Evolutionary conservation across 768 basidiomycete genomes (phyloP).

Genomic region (Crepidotus variabilis): DNA sequence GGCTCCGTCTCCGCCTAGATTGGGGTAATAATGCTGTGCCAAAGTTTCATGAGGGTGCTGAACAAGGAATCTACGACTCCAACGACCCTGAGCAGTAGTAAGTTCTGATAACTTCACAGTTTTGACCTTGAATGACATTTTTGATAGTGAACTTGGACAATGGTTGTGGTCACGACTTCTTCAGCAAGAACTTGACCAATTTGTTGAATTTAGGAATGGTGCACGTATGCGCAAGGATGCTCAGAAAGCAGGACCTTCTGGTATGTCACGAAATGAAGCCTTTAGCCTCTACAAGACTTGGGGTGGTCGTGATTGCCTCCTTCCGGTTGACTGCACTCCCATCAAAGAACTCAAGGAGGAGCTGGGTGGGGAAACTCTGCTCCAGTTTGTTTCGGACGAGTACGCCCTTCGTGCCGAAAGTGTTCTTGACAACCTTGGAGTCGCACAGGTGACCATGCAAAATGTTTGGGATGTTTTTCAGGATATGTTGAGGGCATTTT

Average conservation of each 20-base stretch:
- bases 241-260: slow-evolving; percentile 17
- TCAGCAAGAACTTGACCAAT: slow-evolving; percentile 9
- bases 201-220: slow-evolving; percentile 16
- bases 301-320: slow-evolving; percentile 25
- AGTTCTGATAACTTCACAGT: slow-evolving; percentile 9
- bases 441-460: slow-evolving; percentile 15
- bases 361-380: slow-evolving; percentile 25
- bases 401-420: slow-evolving; percentile 18
- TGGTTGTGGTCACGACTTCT: slow-evolving; percentile 16
- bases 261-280: slow-evolving; percentile 19
- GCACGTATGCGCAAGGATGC: slow-evolving; percentile 14
- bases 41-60: slow-evolving; percentile 17
- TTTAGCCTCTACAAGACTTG: slow-evolving; percentile 20
- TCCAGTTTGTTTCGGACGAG: slow-evolving; percentile 26
- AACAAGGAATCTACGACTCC: slow-evolving; percentile 20
- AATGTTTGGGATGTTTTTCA: slow-evolving; percentile 27
- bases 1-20: slow-evolving; percentile 28
- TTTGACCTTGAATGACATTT: slow-evolving; percentile 4
- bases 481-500: neutral
- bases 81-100: slow-evolving; percentile 24
- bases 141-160: slow-evolving; percentile 7
- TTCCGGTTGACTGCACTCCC: slow-evolving; percentile 16
- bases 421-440: slow-evolving; percentile 15
- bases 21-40: slow-evolving; percentile 27
- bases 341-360: slow-evolving; percentile 24